Conservation (phyloP, 2,329 filamentous ascomycete genomes). For the Aspergillus amoenus region DNA sequence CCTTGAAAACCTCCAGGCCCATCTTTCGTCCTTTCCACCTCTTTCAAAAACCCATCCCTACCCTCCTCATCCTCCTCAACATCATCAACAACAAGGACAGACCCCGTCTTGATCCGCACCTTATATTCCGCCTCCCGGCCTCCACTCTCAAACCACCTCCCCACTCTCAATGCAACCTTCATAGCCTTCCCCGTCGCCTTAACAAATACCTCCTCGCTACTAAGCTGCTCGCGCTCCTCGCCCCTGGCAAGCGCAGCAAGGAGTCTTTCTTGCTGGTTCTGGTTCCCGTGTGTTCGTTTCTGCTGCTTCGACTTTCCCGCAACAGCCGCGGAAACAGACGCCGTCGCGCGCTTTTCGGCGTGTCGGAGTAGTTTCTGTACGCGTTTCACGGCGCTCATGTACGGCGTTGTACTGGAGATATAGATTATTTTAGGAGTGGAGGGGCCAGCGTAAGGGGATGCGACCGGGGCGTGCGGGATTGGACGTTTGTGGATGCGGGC, state of each 20-base stretch:
- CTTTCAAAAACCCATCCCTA: constrained; percentile 25
- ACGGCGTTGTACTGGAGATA: constrained; percentile 54
- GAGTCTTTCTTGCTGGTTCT: constrained; percentile 26
- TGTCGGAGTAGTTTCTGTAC: constrained; percentile 56
- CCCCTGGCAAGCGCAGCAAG: constrained; percentile 30
- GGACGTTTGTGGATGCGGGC: constrained; percentile 56
- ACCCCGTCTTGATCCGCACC: constrained; percentile 56
- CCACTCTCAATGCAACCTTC: constrained; percentile 55
- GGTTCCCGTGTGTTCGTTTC: constrained; percentile 17
- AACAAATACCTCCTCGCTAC: constrained; percentile 53
- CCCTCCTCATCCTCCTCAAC: constrained; percentile 46
- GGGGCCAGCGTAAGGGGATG: constrained; percentile 53
- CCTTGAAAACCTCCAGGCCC: constrained; percentile 14
- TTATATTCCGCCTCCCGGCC: constrained; percentile 46
- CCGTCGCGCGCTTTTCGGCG: constrained; percentile 53
- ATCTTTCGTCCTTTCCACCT: constrained; percentile 21
- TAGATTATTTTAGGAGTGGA: constrained; percentile 56
- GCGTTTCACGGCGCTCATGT: constrained; percentile 61
- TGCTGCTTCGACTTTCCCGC: neutral
- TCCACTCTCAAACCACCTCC: constrained; percentile 55
- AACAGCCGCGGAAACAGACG: constrained; percentile 24
- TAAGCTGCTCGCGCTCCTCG: constrained; percentile 32
- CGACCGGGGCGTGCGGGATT: constrained; percentile 56
- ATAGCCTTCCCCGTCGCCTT: constrained; percentile 63
- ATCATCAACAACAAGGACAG: constrained; percentile 60